Conservation (phyloP, 2,329 filamentous ascomycete genomes). For the Colletotrichum noveboracense region DNA sequence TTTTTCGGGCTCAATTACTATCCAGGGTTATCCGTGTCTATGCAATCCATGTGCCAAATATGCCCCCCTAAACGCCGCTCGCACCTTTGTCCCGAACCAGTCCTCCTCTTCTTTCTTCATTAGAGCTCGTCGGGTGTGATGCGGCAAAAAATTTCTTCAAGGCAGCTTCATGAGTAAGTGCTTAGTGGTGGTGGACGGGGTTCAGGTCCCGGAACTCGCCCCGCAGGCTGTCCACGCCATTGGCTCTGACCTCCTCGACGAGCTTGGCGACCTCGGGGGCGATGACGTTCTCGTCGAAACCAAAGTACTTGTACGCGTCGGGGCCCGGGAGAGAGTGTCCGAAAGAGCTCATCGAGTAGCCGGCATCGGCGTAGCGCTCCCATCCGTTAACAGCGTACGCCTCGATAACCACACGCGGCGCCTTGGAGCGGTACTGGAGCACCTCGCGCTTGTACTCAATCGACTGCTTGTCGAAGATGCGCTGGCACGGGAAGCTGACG, state of each 20-base stretch:
- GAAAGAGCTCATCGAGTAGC: constrained; percentile 57
- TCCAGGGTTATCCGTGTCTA: constrained; percentile 16
- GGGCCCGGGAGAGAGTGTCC: constrained; percentile 61
- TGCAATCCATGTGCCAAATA: not conserved
- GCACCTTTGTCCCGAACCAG: not conserved
- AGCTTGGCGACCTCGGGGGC: constrained; percentile 37
- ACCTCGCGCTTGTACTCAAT: constrained; percentile 50
- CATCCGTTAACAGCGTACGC: constrained; percentile 63
- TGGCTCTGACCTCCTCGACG: constrained; percentile 26
- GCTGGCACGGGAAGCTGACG: constrained; percentile 50
- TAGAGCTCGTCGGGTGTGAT: not conserved
- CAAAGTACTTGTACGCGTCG: constrained; percentile 57
- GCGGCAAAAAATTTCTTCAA: not conserved
- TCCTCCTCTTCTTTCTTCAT: not conserved
- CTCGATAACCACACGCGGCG: constrained; percentile 63
- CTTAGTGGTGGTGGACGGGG: constrained; percentile 15
- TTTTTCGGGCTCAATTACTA: not conserved
- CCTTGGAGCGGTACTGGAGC: constrained; percentile 44
- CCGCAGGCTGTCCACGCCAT: constrained; percentile 26
- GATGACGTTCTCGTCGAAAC: constrained; percentile 50
- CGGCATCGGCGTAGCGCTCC: constrained; percentile 66
- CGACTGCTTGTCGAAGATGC: constrained; percentile 47
- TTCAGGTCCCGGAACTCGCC: constrained; percentile 31
- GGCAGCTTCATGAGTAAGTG: not conserved
- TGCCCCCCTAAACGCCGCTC: constrained; percentile 1